Percentiles rank a stretch among this genome's conserved stretches.
phyloP scores from a whole-genome alignment of 805 yeast genomes.

The Henningerozyma blattae region DNA sequence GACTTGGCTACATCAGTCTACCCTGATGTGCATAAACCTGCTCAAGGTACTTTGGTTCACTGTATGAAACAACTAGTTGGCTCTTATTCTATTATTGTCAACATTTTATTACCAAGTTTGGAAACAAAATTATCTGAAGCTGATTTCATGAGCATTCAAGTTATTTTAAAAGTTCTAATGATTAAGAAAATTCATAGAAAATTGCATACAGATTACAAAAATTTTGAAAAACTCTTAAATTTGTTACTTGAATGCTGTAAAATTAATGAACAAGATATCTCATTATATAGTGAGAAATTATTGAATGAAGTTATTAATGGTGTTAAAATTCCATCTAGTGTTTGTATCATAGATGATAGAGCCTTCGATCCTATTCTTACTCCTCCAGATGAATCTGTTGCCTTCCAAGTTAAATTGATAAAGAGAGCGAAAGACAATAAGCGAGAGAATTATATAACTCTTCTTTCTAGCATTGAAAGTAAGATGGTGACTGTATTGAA shows the following conservation, averaged over 20 bases:
- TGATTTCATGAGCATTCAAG: constrained; percentile 46
- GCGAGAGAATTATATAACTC: constrained; percentile 30
- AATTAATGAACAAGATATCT: constrained; percentile 45
- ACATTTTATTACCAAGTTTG: constrained; percentile 30
- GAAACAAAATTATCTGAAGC: constrained; percentile 35
- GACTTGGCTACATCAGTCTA: constrained; percentile 57
- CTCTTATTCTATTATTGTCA: constrained; percentile 44
- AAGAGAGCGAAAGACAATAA: constrained; percentile 52
- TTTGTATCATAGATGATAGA: constrained; percentile 39
- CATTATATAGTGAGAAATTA: constrained; percentile 40
- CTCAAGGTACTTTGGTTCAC: constrained; percentile 54
- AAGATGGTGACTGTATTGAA: constrained; percentile 17
- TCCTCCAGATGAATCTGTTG: constrained; percentile 52
- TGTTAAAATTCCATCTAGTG: constrained; percentile 38
- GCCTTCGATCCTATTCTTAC: constrained; percentile 31
- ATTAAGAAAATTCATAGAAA: constrained; percentile 46
- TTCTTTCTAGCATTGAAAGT: constrained; percentile 33
- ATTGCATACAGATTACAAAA: constrained; percentile 43
- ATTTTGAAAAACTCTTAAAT: constrained; percentile 35
- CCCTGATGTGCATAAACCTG: constrained; percentile 53
- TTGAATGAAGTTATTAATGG: constrained; percentile 30
- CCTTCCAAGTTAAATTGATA: constrained; percentile 46
- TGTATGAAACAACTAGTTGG: constrained; percentile 62
- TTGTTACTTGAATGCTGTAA: constrained; percentile 42
- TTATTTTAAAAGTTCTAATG: constrained; percentile 47